Evolutionary conservation across 805 yeast genomes (phyloP).

Genomic region (Kurtzmaniella cleridarum): DNA sequence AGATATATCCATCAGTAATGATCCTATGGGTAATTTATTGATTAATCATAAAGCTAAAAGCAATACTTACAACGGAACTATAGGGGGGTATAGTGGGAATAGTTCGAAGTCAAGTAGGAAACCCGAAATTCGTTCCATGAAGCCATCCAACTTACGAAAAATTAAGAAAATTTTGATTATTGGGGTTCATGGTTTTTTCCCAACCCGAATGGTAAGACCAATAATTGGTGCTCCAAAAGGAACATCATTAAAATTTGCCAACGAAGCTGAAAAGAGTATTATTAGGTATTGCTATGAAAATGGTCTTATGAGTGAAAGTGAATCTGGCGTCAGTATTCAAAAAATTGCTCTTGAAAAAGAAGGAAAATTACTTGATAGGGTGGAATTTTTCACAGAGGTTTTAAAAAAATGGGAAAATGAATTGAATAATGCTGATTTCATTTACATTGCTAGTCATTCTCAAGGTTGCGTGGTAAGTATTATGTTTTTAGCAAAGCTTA

Average conservation of each 20-base stretch:
- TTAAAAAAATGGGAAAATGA: constrained; percentile 62
- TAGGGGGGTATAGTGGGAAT: constrained; percentile 1
- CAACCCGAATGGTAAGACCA: constrained; percentile 78
- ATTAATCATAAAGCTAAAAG: constrained; percentile 23
- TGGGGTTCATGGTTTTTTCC: constrained; percentile 97
- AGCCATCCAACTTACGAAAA: constrained; percentile 15
- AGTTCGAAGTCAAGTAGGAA: too few species aligned
- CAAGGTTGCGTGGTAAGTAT: constrained; percentile 94
- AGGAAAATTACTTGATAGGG: constrained; percentile 84
- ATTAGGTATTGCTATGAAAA: constrained; percentile 51
- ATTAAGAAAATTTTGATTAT: constrained; percentile 67
- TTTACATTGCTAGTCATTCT: constrained; percentile 91
- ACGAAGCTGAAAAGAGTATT: constrained; percentile 80
- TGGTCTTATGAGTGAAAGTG: constrained; percentile 27
- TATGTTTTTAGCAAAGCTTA: constrained; percentile 65
- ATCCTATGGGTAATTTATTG: constrained; percentile 35
- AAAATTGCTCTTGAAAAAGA: constrained; percentile 92
- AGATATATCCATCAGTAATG: constrained; percentile 34
- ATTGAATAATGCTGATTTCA: constrained; percentile 66
- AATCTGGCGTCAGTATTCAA: constrained; percentile 51
- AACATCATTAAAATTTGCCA: constrained; percentile 84
- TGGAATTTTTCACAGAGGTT: constrained; percentile 69
- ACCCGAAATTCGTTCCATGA: too few species aligned
- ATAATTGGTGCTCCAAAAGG: constrained; percentile 95
- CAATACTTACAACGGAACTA: constrained; percentile 5